These are phyloP conservation scores for Candida labiduridarum DNA, from an alignment of 1,139 yeast species.

Conservation along the genomic window DNA sequence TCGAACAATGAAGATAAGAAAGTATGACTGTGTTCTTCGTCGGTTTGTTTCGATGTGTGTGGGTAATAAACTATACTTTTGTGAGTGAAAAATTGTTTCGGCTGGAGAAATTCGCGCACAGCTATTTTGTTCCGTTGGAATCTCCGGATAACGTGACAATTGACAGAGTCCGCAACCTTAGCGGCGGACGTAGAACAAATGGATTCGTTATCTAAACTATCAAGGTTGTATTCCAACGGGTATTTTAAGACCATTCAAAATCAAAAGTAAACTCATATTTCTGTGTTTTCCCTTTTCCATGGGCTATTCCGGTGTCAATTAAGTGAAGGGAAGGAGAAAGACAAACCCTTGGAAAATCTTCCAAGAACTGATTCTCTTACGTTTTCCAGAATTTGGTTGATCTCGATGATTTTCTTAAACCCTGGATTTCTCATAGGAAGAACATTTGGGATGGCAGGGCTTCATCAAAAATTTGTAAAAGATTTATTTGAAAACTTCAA, in stretches of 20 bases:
- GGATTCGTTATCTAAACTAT: neutral
- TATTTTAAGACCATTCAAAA: neutral
- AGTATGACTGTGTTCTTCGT: neutral
- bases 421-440: neutral
- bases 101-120: neutral
- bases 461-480: no score
- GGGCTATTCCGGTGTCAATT: no score
- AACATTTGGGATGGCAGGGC: no score
- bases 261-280: no score
- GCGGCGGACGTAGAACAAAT: neutral
- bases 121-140: conserved; percentile 1
- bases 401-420: neutral
- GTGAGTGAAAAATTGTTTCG: neutral
- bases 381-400: neutral
- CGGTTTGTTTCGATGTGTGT: no score
- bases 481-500: no score
- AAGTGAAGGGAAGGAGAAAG: no score
- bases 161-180: neutral
- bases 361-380: neutral
- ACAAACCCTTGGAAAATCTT: neutral
- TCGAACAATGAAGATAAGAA: neutral
- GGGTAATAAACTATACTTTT: neutral
- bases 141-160: conserved; percentile 2
- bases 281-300: no score
- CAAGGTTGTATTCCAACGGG: neutral